Evolutionary conservation across 345 rosid genomes (phyloP).

Genomic region (Iberis pinnata): DNA sequence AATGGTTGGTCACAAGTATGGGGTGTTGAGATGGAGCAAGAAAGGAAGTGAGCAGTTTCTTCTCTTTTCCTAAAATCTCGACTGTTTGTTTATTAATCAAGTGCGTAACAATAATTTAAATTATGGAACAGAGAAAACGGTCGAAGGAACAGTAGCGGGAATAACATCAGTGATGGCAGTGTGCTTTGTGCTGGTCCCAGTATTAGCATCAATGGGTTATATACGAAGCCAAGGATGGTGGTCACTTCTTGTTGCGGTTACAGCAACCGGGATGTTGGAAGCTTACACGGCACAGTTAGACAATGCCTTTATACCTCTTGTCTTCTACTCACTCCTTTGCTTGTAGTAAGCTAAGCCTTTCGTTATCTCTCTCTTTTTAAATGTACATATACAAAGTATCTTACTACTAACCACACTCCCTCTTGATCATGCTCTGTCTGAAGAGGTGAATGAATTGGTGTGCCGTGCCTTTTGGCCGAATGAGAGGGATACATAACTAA

Average conservation of each 20-base stretch:
- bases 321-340: slow-evolving; percentile 92
- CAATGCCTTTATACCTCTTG: slow-evolving; percentile 87
- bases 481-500: neutral
- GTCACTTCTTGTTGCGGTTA: slow-evolving; percentile 68
- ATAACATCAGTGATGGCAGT: slow-evolving; percentile 75
- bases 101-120: no score
- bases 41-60: slow-evolving; percentile 58
- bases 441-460: neutral
- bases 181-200: slow-evolving; percentile 70
- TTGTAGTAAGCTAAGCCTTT: slow-evolving; percentile 30
- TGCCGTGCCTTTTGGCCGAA: no score
- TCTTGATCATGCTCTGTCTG: neutral
- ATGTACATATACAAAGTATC: slow-evolving; percentile 22
- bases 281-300: slow-evolving; percentile 93
- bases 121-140: slow-evolving; percentile 64
- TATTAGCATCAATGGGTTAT: slow-evolving; percentile 79
- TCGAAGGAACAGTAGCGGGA: slow-evolving; percentile 98
- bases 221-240: slow-evolving; percentile 82
- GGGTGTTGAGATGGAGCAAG: slow-evolving; percentile 93
- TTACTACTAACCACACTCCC: slow-evolving; percentile 11
- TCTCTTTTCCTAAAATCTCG: neutral
- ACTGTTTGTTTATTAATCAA: no score
- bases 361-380: neutral
- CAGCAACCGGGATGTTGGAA: slow-evolving; percentile 76
- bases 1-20: slow-evolving; percentile 92